Base-by-base conservation (phyloP, 768 basidiomycete species). In the Pleurotus eryngii region DNA sequence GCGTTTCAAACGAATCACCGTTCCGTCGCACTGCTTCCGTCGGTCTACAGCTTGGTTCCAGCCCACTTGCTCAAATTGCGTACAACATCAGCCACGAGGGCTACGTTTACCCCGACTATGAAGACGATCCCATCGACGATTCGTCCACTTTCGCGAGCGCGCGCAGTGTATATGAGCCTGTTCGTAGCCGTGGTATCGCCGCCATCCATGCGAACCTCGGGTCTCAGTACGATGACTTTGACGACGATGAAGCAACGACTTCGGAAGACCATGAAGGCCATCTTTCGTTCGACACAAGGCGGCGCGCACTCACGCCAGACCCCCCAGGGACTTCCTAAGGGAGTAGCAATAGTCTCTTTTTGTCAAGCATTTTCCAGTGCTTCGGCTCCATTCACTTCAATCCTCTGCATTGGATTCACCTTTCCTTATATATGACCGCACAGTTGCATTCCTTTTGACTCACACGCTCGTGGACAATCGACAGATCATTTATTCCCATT, bases 121-220 rank as follows among this genome's bases (percentile, higher is more conserved):
- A 42, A 42, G 51, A 54, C 39, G 37, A 42, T 37, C 39, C 76
- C 43, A 77, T 81, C 61, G 80, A 81, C 26, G 80, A 81, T 57
- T 79, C 80, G 35, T 78, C 81, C 63, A 76, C 81, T 30, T 69
- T 83, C 37, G 82, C 81, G 27, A 81, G 80, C 24, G 81, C 75
- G 49, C 76, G 77, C n/a, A 64, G 77, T n/a, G 55, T 59, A 45
- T 67, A 72, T 3, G 68, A 64, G 3, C 39, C 46, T 27, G 38
- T 42, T 18, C 46, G 48, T 37, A 55, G 46, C 9, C 8, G 18
- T 27, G 57, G 46, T 30, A 53, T 5, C 49, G 60, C 22, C 40
- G 53, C 42, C n/a, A 59, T 58, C 48, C 60, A 54, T n/a, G 49
- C 30, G 26, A 59, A 48, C 27, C 30, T 35, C 30, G 46, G 61